These are phyloP conservation scores for Tulasnella sp. DNA, from an alignment of 768 basidiomycete species.

Conservation along the genomic window DNA sequence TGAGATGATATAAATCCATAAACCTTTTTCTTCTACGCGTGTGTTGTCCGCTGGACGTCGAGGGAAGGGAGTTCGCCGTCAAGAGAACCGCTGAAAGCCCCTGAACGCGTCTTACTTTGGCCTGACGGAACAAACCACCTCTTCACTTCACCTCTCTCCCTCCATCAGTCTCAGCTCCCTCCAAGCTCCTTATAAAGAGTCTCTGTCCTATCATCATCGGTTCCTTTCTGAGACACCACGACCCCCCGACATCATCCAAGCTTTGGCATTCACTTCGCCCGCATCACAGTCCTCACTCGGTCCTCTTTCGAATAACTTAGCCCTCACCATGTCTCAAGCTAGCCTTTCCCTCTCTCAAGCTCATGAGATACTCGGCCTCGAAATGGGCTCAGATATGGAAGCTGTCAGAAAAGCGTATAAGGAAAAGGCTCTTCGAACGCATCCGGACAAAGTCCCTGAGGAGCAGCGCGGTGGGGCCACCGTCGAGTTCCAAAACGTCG, in stretches of 20 bases:
- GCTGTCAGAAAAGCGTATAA: constrained; percentile 8
- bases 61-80: not conserved
- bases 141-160: not conserved
- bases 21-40: not conserved
- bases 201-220: not conserved
- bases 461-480: not conserved
- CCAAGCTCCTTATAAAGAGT: not conserved
- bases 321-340: not conserved
- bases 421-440: not conserved
- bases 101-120: not conserved
- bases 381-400: not conserved
- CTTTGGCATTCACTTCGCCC: not conserved
- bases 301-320: not conserved
- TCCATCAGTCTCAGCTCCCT: no score
- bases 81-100: not conserved
- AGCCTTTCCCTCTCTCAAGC: not conserved
- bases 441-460: not conserved
- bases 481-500: constrained; percentile 25
- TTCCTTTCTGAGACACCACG: not conserved
- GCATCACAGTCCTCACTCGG: not conserved
- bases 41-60: not conserved
- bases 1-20: not conserved
- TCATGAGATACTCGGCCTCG: not conserved
- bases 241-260: not conserved
- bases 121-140: not conserved